Percentiles rank a stretch among this genome's conserved stretches.
Conservation (phyloP, 78 protist species). For the Dictyostelium firmibasis region DNA sequence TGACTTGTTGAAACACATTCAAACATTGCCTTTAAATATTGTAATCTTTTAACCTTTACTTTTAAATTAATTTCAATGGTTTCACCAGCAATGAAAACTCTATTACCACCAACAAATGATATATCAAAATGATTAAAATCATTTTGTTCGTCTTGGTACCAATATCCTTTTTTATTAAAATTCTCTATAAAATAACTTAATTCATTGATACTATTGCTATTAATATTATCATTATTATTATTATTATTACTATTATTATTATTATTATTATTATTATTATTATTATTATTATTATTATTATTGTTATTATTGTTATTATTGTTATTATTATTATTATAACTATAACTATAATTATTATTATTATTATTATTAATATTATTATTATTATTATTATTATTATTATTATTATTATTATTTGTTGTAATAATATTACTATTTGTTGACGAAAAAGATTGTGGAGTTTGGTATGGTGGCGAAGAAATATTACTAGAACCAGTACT, state of each 20-base stretch:
- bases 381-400: too few relatives aligned
- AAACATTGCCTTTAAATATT: conserved; percentile 27
- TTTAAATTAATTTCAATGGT: background rate
- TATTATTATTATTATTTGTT: too few relatives aligned
- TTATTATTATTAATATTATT: too few relatives aligned
- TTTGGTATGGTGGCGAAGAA: background rate
- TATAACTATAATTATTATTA: background rate
- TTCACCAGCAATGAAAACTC: conserved; percentile 39
- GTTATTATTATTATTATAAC: background rate
- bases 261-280: too few relatives aligned
- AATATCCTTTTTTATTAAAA: conserved; percentile 4
- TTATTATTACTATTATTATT: too few relatives aligned
- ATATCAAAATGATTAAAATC: conserved; percentile 13
- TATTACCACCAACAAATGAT: background rate
- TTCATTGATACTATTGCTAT: background rate
- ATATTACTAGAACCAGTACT: background rate
- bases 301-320: background rate
- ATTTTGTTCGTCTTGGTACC: conserved; percentile 23
- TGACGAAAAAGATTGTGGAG: background rate
- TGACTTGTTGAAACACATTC: conserved; percentile 33
- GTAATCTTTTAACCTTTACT: conserved; percentile 50
- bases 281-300: background rate
- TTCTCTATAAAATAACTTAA: background rate
- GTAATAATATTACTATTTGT: background rate
- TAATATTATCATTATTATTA: too few relatives aligned